Percentiles rank a stretch among this genome's conserved stretches.
phyloP scores from a whole-genome alignment of 2,329 filamentous ascomycete species.

The Periconia digitata region DNA sequence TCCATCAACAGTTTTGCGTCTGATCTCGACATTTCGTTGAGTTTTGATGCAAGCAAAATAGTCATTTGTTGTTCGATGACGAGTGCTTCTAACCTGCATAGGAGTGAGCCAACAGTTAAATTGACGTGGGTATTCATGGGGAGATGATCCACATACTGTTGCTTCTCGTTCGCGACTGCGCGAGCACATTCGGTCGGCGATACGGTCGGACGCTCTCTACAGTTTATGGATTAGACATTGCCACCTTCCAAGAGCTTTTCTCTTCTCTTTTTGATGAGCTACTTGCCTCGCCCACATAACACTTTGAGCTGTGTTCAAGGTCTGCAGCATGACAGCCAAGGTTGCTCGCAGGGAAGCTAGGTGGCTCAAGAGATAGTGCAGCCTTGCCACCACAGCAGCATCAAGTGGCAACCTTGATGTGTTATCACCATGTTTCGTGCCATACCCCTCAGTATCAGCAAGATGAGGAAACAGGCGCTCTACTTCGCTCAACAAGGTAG shows the following conservation, averaged over 20 bases:
- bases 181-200: conserved; percentile 34
- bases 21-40: conserved; percentile 18
- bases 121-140: neutral
- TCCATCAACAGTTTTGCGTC: conserved; percentile 30
- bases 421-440: neutral
- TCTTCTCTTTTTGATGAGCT: neutral
- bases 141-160: conserved; percentile 18
- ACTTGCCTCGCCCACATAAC: conserved; percentile 43
- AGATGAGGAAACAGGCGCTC: conserved; percentile 19
- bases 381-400: conserved; percentile 17
- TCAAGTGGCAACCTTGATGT: conserved; percentile 10
- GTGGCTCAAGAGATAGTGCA: conserved; percentile 37
- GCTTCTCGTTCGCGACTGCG: conserved; percentile 38
- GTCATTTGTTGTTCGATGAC: conserved; percentile 45
- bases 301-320: conserved; percentile 41
- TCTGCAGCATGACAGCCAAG: conserved; percentile 42
- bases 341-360: conserved; percentile 39
- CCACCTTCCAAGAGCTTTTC: neutral
- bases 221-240: conserved; percentile 1
- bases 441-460: conserved; percentile 2
- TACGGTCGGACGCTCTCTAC: conserved; percentile 32
- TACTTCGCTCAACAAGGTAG: conserved; percentile 30
- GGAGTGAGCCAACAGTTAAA: neutral
- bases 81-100: conserved; percentile 31
- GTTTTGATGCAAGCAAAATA: conserved; percentile 27